Evolutionary conservation across 2,329 filamentous ascomycete species (phyloP), one percentile per base, ranked within the genome.

Genomic region (Lachnellula cervina): DNA sequence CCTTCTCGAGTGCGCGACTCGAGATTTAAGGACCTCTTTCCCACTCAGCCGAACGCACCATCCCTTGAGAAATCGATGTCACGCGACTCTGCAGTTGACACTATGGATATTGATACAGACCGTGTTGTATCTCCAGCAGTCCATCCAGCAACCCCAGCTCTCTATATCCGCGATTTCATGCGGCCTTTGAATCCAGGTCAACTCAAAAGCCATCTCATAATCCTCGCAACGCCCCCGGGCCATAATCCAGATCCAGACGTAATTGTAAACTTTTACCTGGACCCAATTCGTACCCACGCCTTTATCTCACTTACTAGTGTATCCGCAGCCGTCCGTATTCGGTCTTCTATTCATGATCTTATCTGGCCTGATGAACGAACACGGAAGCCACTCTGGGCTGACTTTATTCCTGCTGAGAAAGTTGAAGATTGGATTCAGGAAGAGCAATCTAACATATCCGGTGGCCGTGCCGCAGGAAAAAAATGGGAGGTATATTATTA

Each of bases 111-210:
- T 42, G 60, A 70, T 49, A 55, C 59, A 43, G 69, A 70, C 50
- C 61, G 64, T 44, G 54, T 55, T 19, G 72, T 80, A 16, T 68
- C 73, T 25, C 84, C 86, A 6, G 80, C 89, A 0, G 72, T 86
- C 37, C 89, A 94, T 70, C 80, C 83, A 21, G 84, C 87, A 5
- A 93, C 91, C 3, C 74, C 83, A 34, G 87, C 89, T 16, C 76
- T 97, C 47, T 97, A 97, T 73, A 94, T 97, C 64, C 86, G 87
- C 70, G 87, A 96, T 66, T 83, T 97, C 53, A 92, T 95, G 83
- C 86, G 93, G 47, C 92, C 94, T 9, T 77, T 97, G 21, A 87
- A 90, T 57, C 80, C 84, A 0, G 74, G 77, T 25, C 76, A 78
- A 17, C 80, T 97, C 1, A 83, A 82, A 64, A 77, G 80, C 1